A percentile compares a stretch with the other conserved stretches of the same genome.
Evolutionary conservation across 2,329 filamentous ascomycete species (phyloP).

Genomic region (Claviceps quebecensis): DNA sequence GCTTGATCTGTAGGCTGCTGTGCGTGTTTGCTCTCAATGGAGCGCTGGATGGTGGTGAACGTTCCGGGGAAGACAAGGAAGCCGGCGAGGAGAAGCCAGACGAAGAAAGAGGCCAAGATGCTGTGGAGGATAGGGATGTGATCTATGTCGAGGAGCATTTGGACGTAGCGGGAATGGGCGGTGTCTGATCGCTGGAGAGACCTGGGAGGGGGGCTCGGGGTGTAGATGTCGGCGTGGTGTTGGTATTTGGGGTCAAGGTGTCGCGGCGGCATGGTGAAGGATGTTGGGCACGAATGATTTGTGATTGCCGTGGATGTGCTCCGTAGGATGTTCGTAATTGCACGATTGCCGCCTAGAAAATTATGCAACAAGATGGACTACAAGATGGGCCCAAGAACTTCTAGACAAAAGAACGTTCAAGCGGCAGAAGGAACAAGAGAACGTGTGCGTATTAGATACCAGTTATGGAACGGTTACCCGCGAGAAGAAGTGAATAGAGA

Average conservation of each 20-base stretch:
- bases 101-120: conserved; percentile 24
- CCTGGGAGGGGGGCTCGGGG: not conserved
- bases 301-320: not conserved
- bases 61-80: conserved; percentile 39
- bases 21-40: conserved; percentile 11
- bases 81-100: conserved; percentile 36
- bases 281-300: not conserved
- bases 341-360: no score
- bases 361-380: no score
- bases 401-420: no score
- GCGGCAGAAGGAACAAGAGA: no score
- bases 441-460: no score
- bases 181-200: conserved; percentile 11
- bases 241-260: conserved; percentile 5
- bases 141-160: conserved; percentile 34
- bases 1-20: conserved; percentile 8
- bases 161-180: conserved; percentile 24
- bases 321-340: not conserved
- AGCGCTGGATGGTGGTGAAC: conserved; percentile 27
- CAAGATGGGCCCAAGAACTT: no score
- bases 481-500: no score
- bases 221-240: not conserved
- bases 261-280: conserved; percentile 2
- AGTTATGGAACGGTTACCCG: no score
- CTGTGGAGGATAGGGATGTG: conserved; percentile 31